Percentiles rank a stretch among this genome's conserved stretches.
These are phyloP conservation scores for Stromatinia cepivora DNA, from an alignment of 2,329 filamentous ascomycete species.

Conservation along the genomic window DNA sequence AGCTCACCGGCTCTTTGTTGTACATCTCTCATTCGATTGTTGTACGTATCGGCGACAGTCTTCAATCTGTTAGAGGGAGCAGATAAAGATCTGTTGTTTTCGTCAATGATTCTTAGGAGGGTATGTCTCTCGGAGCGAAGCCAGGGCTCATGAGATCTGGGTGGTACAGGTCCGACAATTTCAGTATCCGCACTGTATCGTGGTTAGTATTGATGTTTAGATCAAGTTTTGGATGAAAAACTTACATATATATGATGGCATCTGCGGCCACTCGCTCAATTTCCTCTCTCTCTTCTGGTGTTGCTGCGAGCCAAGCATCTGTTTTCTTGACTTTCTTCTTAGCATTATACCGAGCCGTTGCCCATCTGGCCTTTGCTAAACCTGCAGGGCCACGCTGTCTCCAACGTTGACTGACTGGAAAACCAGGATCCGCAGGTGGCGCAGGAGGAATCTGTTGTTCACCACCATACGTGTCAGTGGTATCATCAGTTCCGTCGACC, in stretches of 20 bases:
- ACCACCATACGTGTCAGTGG: neutral
- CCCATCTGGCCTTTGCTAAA: conserved; percentile 1
- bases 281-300: neutral
- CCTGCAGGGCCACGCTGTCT: neutral
- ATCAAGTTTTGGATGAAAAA: neutral
- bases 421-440: neutral
- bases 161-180: neutral
- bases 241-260: neutral
- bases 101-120: neutral
- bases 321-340: neutral
- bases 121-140: neutral
- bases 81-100: neutral
- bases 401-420: neutral
- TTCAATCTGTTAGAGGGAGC: neutral
- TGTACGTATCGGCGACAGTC: neutral
- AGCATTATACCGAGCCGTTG: neutral
- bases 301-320: neutral
- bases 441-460: neutral
- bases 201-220: neutral
- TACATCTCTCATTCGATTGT: neutral
- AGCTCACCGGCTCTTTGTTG: neutral
- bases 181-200: neutral
- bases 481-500: neutral
- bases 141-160: neutral
- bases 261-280: neutral